phyloP scores from a whole-genome alignment of 2,329 filamentous ascomycete species.

The Aspergillus fumigatiaffinis region DNA sequence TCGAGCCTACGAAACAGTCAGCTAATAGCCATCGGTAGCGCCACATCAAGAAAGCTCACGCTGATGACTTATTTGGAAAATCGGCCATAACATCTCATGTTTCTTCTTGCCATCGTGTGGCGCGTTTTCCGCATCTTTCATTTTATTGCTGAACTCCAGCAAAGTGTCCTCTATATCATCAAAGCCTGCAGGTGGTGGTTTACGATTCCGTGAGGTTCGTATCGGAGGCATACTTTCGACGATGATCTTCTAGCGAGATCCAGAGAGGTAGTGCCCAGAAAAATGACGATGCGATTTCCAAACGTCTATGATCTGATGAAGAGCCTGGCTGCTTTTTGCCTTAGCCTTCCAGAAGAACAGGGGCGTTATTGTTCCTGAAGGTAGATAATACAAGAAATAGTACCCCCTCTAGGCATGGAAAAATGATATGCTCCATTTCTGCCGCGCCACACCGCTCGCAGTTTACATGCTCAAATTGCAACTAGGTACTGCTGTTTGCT shows the following conservation, averaged over 20 bases:
- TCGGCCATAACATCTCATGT: conserved; percentile 91
- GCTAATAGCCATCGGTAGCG: not conserved
- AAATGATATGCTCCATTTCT: not conserved
- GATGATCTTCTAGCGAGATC: not conserved
- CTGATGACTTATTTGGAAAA: conserved; percentile 96
- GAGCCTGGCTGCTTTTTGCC: not conserved
- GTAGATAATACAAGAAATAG: not conserved
- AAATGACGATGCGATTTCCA: not conserved
- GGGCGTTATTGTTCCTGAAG: not conserved
- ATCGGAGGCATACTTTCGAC: conserved; percentile 55
- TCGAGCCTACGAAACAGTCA: conserved; percentile 48
- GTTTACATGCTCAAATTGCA: not conserved
- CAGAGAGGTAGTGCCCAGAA: not conserved
- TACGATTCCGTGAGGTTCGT: conserved; percentile 56
- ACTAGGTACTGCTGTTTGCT: not conserved
- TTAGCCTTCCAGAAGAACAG: not conserved
- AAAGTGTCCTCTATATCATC: conserved; percentile 66
- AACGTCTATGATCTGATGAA: not conserved
- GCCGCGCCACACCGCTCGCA: conserved; percentile 5
- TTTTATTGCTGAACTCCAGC: conserved; percentile 63
- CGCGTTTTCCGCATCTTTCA: conserved; percentile 82
- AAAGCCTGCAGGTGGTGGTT: conserved; percentile 63
- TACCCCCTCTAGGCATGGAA: not conserved
- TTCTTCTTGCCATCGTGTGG: conserved; percentile 75
- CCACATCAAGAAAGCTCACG: conserved; percentile 47